phyloP scores from a whole-genome alignment of 768 basidiomycete genomes.

The Brasilioporus rufonigricans region DNA sequence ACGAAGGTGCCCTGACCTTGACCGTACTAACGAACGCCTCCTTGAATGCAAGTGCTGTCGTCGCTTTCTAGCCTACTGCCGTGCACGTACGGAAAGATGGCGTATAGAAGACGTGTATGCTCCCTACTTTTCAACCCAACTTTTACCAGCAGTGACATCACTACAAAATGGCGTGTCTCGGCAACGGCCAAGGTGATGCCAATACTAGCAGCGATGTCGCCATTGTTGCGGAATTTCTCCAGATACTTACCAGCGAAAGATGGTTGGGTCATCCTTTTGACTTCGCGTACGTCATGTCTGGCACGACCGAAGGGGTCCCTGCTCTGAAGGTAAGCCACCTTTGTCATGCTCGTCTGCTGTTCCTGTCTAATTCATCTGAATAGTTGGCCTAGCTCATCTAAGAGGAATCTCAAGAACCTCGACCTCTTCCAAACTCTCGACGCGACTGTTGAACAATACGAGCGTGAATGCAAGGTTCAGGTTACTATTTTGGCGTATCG shows the following conservation, averaged over 20 bases:
- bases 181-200: conserved; percentile 15
- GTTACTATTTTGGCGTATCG: conserved; percentile 1
- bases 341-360: not conserved
- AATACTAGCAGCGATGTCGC: conserved; percentile 26
- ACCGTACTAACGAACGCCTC: not conserved
- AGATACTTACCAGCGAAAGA: no score
- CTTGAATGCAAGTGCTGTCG: not conserved
- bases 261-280: not conserved
- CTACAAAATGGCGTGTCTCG: not conserved
- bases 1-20: not conserved
- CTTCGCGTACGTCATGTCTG: conserved; percentile 2
- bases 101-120: not conserved
- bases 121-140: not conserved
- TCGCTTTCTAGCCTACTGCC: not conserved
- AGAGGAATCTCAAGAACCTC: conserved; percentile 1
- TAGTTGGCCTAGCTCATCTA: not conserved
- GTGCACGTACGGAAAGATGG: not conserved
- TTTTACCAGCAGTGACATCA: conserved; percentile 17
- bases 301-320: conserved; percentile 1
- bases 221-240: conserved; percentile 8
- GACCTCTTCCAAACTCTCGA: conserved; percentile 4
- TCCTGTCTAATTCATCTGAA: not conserved
- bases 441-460: not conserved
- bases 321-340: not conserved
- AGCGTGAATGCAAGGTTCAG: not conserved